Conservation (phyloP, 306 rosid species). For the Cucurbita maxima region DNA sequence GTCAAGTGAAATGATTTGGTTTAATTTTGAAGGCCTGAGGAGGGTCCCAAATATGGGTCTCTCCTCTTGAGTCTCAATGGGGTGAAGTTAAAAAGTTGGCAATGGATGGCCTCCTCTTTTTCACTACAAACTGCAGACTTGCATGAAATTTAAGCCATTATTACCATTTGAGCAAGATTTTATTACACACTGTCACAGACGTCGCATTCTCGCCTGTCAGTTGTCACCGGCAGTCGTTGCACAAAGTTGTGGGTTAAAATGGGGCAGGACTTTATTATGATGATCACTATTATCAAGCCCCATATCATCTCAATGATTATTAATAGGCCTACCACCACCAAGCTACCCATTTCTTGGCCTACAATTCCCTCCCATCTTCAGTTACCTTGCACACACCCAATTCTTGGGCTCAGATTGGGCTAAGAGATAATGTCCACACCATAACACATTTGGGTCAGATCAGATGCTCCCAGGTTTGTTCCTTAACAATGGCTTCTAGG, state of each 20-base stretch:
- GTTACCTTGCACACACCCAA: neutral
- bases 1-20: constrained; percentile 30
- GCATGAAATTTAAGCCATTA: constrained; percentile 3
- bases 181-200: neutral
- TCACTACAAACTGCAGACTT: constrained; percentile 6
- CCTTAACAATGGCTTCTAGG: neutral
- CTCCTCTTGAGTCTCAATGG: neutral
- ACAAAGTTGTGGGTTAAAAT: neutral
- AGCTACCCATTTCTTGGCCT: neutral
- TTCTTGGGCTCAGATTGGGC: constrained; percentile 8
- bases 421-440: neutral
- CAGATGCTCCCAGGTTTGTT: neutral
- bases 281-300: neutral
- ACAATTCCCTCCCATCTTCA: neutral
- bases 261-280: neutral
- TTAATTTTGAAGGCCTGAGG: neutral
- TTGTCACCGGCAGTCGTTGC: neutral
- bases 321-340: neutral
- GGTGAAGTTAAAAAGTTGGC: constrained; percentile 1
- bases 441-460: neutral
- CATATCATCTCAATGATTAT: neutral
- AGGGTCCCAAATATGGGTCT: constrained; percentile 1
- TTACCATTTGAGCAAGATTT: neutral
- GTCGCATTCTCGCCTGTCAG: neutral
- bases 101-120: neutral